Evolutionary conservation across 805 yeast genomes (phyloP).

Genomic region (Kuraishia ogatae): DNA sequence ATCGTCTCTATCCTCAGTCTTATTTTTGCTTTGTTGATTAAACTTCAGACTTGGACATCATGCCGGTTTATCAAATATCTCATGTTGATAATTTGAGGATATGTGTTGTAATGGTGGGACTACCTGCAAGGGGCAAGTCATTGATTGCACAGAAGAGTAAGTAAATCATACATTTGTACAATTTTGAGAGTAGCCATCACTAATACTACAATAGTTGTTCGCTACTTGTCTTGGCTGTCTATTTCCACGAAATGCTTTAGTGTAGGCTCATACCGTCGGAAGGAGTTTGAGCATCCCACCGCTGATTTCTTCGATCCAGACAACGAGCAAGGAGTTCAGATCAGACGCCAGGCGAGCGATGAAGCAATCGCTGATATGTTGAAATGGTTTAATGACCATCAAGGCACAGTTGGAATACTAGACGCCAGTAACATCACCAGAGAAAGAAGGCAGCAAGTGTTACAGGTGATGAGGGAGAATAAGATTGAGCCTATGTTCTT

Average conservation of each 20-base stretch:
- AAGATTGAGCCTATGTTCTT: constrained; percentile 84
- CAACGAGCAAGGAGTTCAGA: constrained; percentile 54
- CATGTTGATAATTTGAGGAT: constrained; percentile 66
- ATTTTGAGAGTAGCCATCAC: background rate
- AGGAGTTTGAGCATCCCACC: constrained; percentile 45
- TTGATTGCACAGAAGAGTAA: constrained; percentile 80
- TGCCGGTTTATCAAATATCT: constrained; percentile 51
- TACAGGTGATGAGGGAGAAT: constrained; percentile 45
- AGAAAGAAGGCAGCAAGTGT: constrained; percentile 57
- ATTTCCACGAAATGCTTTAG: constrained; percentile 82
- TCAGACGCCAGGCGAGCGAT: constrained; percentile 62
- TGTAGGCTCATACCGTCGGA: constrained; percentile 79
- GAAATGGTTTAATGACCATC: constrained; percentile 73
- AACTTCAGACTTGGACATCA: constrained; percentile 7
- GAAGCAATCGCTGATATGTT: constrained; percentile 73
- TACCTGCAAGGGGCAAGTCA: constrained; percentile 90
- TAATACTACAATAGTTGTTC: constrained; percentile 38
- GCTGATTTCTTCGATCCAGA: constrained; percentile 71
- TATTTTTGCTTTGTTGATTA: too few species aligned
- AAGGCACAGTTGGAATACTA: constrained; percentile 84
- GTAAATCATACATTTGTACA: constrained; percentile 4
- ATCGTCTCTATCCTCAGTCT: too few species aligned
- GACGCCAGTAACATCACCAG: constrained; percentile 90
- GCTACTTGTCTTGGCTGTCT: constrained; percentile 89
- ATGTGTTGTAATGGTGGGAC: constrained; percentile 84